Base-by-base conservation (phyloP, 2,329 filamentous ascomycete species). In the Rutstroemia sp. region DNA sequence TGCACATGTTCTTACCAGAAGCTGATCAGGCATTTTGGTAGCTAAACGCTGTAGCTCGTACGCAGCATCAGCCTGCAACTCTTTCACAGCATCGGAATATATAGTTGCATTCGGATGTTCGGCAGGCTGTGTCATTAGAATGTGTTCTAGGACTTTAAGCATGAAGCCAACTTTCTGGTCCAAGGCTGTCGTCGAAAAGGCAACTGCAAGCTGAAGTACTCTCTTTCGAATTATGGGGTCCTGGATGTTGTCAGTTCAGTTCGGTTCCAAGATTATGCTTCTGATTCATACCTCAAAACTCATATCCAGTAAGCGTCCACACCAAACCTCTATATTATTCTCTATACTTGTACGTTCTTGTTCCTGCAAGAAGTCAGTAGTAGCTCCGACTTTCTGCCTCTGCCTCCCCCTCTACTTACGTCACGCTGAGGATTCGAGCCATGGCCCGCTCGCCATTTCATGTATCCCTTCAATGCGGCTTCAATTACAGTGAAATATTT, bases 401-500 rank as follows among this genome's bases (percentile, higher is more conserved):
- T n/a, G n/a, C 17, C 25, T 17, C 2, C 16, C 14, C 17, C 38
- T 30, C 2, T 19, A 14, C 19, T 48, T 61, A 67, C 67, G 58
- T 68, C 66, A 65, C 78, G 69, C 60, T 79, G 75, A 2, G 78
- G 76, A 46, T 78, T 73, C 57, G 73, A 73, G 23, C 78, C 78
- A 64, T 78, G 77, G 0, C 67, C 70, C 17, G 74, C 71, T 61
- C 77, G 79, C 89, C 90, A 96, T 68, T 89, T 92, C 62, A 85
- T 82, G 63, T 92, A 96, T 1, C 92, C 94, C 69, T 92, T 96
- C 30, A 97, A 74, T 1, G 89, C 87, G 25, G 91, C 87, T 68
- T 96, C 89, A 2, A 96, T 87, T 23, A 96, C 87, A 0, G 89
- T 90, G 64, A 92, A 92, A 62, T 96, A 88, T 0, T 91, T 88